Conservation (phyloP, 2,329 filamentous ascomycete genomes). For the Ophioceras dolichostomum region DNA sequence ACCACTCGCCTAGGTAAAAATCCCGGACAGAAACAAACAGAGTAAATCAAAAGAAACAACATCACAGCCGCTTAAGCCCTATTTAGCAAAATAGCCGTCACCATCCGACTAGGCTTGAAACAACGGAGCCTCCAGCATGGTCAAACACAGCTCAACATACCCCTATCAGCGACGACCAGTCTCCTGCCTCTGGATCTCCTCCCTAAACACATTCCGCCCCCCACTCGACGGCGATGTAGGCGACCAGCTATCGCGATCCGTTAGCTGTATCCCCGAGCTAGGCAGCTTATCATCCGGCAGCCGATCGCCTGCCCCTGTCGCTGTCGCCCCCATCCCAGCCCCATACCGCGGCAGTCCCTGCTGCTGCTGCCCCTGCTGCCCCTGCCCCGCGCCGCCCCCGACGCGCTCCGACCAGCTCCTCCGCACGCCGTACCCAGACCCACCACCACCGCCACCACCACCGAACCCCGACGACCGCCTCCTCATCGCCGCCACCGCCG, state of each 20-base stretch:
- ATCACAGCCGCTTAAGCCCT: too few relatives aligned
- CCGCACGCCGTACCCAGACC: conserved; percentile 14
- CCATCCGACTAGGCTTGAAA: too few relatives aligned
- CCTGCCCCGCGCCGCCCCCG: conserved; percentile 3
- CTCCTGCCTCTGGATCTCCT: conserved; percentile 22
- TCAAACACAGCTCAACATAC: too few relatives aligned
- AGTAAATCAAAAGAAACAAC: too few relatives aligned
- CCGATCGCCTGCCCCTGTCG: neutral
- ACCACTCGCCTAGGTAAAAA: too few relatives aligned
- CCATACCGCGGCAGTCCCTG: too few relatives aligned
- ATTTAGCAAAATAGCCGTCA: too few relatives aligned
- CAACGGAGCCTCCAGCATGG: too few relatives aligned
- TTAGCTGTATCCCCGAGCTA: conserved; percentile 18
- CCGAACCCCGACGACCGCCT: conserved; percentile 6
- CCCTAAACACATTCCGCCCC: conserved; percentile 21
- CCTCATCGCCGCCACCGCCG: conserved; percentile 3
- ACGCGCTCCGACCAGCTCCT: conserved; percentile 12
- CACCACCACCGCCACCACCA: neutral
- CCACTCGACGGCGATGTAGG: conserved; percentile 7
- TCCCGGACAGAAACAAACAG: too few relatives aligned
- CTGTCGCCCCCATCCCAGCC: neutral
- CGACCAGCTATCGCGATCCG: conserved; percentile 18
- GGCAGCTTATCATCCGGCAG: conserved; percentile 4
- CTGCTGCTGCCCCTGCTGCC: neutral
- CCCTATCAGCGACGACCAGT: neutral